Evolutionary conservation across 2,329 filamentous ascomycete species (phyloP), one percentile per base, ranked within the genome.

Genomic region (Colletotrichum graminicola): DNA sequence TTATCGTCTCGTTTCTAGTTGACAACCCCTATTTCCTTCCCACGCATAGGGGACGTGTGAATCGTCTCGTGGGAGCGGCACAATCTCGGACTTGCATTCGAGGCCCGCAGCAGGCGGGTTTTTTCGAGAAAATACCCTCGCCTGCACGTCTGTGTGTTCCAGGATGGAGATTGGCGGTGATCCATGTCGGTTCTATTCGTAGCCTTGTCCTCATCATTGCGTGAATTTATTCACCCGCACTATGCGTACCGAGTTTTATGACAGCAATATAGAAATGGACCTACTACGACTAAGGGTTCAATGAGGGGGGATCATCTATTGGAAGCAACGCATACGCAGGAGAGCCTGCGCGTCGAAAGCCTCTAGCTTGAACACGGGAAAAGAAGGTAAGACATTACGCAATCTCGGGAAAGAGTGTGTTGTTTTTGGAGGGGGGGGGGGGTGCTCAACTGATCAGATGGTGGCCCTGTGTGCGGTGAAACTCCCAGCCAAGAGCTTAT

Each of bases 111-210:
- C 51, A 68, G 52, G 56, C 45, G 67, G 67, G 60, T 23, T 69
- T 57, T 72, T 72, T 59, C 7, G 2, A 0, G 41, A 63, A 65
- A 64, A 69, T 64, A 52, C 32, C 60, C 66, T 69, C 59, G 60
- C 60, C 69, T 34, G 59, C 39, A 29, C n/a, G 49, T 61, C 26
- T 26, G 66, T 52, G 47, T 59, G 39, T 34, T 47, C 39, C 39
- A 49, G 41, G 21, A 23, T 21, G n/a, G 16, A 18, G 23, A 12
- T 21, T 32, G 26, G 56, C 23, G 16, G 12, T 16, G 51, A 39
- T 57, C 59, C 68, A 54, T 43, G 45, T 59, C 68, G 59, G 55
- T 51, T 69, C 66, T 55, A n/a, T n/a, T 47, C 21, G 10, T 12
- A 72, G 54, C 60, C 21, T 11, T n/a, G 36, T n/a, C 54, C 21